Base-by-base conservation (phyloP, 2,329 filamentous ascomycete genomes). In the Aspergillus neoniger region DNA sequence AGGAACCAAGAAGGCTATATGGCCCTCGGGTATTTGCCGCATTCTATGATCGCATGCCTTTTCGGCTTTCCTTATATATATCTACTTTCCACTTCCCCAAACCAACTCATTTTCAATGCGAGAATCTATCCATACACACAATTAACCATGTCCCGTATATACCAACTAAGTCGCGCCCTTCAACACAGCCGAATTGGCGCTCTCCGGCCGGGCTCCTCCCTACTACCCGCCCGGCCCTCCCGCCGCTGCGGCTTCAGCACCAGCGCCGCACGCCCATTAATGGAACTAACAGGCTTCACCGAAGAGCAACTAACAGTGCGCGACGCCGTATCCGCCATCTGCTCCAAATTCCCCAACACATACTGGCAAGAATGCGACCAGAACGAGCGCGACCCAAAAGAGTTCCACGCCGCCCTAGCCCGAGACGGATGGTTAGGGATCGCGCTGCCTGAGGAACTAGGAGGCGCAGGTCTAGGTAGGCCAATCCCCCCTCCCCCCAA, bases 371-470 rank as follows among this genome's bases (percentile, higher is more conserved):
- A 89, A 56, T 88, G 81, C 64, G 91, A 95, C 71, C 85, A 91
- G 64, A 82, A 82, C 5, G 88, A 87, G 64, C 80, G 85, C 60
- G 90, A 94, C 72, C 91, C 91, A 0, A 83, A 85, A 54, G 90
- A 92, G 38, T 87, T 96, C 43, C 91, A 95, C 72, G 85, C 88
- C 0, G 89, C 89, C 0, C 76, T 95, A 8, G 88, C 91, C 7
- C 85, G 85, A 58, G 89, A 88, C 64, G 91, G 91, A 6, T 95
- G 90, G 90, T 83, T 95, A 43, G 91, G 91, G 2, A 92, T 94
- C 65, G 90, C 90, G 0, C 78, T 95, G 3, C 90, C 91, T 0
- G 89, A 92, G 71, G 81, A 85, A 0, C 82, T 92, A 0, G 91
- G 91, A 3, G 91, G 91, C 0, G 84, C 89, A 1, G 90, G 89